Evolutionary conservation across 164 flowering plant genomes (phyloP).

Genomic region (Protea cynaroides): DNA sequence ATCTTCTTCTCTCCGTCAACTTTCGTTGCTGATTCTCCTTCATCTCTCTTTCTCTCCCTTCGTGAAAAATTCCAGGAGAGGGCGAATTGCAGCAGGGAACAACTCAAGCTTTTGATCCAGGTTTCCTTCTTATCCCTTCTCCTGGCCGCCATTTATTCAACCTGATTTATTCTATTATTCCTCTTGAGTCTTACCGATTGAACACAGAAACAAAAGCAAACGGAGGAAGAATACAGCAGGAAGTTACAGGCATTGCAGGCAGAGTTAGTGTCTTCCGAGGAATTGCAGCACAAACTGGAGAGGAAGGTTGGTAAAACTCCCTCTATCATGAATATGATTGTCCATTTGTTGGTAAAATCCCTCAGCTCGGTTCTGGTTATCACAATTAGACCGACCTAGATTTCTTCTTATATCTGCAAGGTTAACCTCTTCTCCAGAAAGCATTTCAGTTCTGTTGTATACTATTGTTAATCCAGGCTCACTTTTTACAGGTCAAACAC

Average conservation of each 20-base stretch:
- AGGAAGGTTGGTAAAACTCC: slow-evolving; percentile 31
- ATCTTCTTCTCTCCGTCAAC: slow-evolving; percentile 1
- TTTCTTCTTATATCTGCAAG: background rate
- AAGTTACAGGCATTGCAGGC: slow-evolving; percentile 35
- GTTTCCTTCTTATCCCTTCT: slow-evolving; percentile 20
- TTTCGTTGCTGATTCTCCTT: background rate
- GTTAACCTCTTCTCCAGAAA: too few species aligned
- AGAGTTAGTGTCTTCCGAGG: slow-evolving; percentile 39
- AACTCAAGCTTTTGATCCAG: slow-evolving; percentile 30
- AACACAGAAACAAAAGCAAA: slow-evolving; percentile 47
- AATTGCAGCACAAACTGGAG: slow-evolving; percentile 35
- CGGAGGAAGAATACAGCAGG: slow-evolving; percentile 40
- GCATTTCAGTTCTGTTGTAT: background rate
- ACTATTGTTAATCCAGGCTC: background rate
- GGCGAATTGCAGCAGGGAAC: slow-evolving; percentile 33
- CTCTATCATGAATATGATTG: background rate
- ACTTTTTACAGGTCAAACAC: slow-evolving; percentile 35
- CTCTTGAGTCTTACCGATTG: slow-evolving; percentile 1
- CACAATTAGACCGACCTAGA: background rate
- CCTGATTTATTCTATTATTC: background rate
- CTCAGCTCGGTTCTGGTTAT: slow-evolving; percentile 1
- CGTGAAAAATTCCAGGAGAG: slow-evolving; percentile 30
- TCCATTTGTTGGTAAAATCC: background rate
- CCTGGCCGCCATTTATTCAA: background rate
- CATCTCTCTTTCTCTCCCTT: slow-evolving; percentile 1